phyloP scores from a whole-genome alignment of 192 early-diverging fungal species.

The Coemansia reversa region DNA sequence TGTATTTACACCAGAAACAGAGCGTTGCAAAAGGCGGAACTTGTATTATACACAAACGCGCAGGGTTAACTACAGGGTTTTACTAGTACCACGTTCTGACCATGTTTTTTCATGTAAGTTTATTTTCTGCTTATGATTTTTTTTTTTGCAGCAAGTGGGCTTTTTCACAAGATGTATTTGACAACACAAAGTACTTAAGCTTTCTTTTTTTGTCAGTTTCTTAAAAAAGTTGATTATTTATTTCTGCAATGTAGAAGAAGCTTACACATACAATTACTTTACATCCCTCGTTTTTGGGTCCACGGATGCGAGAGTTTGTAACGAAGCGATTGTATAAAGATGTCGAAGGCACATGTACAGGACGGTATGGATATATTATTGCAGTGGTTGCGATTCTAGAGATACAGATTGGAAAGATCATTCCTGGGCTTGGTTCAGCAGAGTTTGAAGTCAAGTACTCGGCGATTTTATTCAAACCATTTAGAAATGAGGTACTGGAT shows the following conservation, averaged over 20 bases:
- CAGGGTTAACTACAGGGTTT: neutral
- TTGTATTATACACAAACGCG: neutral
- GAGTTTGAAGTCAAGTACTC: slow-evolving; percentile 90
- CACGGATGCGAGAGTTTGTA: slow-evolving; percentile 73
- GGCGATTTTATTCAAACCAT: slow-evolving; percentile 97
- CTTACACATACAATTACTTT: slow-evolving; percentile 91
- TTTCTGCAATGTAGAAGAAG: slow-evolving; percentile 62
- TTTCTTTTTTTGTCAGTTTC: too few relatives aligned
- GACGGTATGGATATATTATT: slow-evolving; percentile 90
- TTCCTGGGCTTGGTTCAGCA: slow-evolving; percentile 78
- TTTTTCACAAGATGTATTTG: too few relatives aligned
- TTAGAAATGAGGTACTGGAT: slow-evolving; percentile 95
- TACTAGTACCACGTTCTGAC: neutral
- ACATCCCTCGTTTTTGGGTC: slow-evolving; percentile 90
- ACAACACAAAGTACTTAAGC: too few relatives aligned
- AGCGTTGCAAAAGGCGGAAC: neutral
- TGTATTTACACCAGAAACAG: neutral
- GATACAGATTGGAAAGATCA: slow-evolving; percentile 78
- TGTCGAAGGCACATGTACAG: slow-evolving; percentile 93
- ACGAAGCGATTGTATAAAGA: slow-evolving; percentile 84
- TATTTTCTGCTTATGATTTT: neutral
- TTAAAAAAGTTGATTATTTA: too few relatives aligned
- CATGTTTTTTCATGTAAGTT: slow-evolving; percentile 54
- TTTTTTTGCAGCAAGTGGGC: too few relatives aligned
- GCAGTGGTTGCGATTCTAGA: slow-evolving; percentile 79